Conservation (phyloP, 371 early-diverging fungal species). For the Mucor ambiguus region DNA sequence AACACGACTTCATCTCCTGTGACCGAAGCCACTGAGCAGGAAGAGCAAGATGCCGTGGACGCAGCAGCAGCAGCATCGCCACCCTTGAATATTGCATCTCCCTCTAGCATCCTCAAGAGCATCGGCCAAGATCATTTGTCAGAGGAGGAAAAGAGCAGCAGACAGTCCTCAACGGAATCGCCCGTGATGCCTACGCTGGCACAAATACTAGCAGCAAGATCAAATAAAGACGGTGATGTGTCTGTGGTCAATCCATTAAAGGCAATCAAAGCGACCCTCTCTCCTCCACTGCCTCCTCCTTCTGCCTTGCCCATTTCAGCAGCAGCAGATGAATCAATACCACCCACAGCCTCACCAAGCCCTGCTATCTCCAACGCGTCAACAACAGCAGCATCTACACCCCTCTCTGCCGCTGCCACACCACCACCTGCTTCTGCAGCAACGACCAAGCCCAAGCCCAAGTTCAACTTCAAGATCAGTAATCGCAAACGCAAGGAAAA, state of each 20-base stretch:
- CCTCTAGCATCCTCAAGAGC: neutral
- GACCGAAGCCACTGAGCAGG: neutral
- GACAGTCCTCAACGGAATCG: neutral
- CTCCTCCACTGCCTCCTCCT: neutral
- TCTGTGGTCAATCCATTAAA: neutral
- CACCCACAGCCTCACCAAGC: neutral
- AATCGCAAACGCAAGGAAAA: slow-evolving; percentile 41
- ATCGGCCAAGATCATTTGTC: neutral
- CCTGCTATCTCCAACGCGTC: slow-evolving; percentile 1
- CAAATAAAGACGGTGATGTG: neutral
- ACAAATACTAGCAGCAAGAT: neutral
- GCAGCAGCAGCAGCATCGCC: neutral
- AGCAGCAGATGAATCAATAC: neutral
- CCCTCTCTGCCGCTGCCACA: neutral
- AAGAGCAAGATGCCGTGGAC: neutral
- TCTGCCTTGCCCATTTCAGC: neutral
- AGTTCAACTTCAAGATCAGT: slow-evolving; percentile 39
- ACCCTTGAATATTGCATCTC: neutral
- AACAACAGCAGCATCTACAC: slow-evolving; percentile 4
- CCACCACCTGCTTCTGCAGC: neutral
- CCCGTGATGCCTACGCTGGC: neutral
- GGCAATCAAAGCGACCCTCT: neutral
- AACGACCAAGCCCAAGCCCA: slow-evolving; percentile 16
- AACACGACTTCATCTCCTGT: neutral
- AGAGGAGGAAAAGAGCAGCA: neutral